Base-by-base conservation (phyloP, 1,284 basidiomycete genomes). In the Tremellales sp. region DNA sequence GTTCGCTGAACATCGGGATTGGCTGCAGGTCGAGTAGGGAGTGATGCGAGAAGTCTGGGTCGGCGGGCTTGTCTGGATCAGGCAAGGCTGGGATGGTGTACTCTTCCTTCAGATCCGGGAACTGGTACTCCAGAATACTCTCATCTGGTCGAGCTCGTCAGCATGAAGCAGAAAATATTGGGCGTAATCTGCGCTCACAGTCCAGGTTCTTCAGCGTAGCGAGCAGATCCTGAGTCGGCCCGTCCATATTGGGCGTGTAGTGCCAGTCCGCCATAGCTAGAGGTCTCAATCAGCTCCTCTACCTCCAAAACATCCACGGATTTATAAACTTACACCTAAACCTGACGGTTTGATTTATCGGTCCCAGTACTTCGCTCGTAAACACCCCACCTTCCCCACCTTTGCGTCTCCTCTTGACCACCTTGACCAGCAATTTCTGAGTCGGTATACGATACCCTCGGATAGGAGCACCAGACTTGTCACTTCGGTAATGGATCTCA, bases 261-360 rank as follows among this genome's bases (percentile, higher is more conserved):
- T 94, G 90, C 65, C 84, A 94, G 68, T 96, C 91, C 37, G 84
- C 88, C 87, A 94, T 89, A 52, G 84, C 91, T 96, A n/a, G n/a
- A n/a, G n/a, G n/a, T n/a, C n/a, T n/a, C n/a, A n/a, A 47, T 24
- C 6, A 13, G 42, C 33, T 46, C 46, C 36, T 33, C 21, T n/a
- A 10, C 15, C 29, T n/a, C 17, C 21, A 29, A 11, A 3, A 15
- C 3, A 10, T 35, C 10, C 21, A 8, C 22, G 15, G 12, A 35
- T 42, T 15, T 24, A 29, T 40, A 29, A 8, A 74, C 85, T 73
- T 62, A 92, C 91, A 85, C 73, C 92, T 81, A 75, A 97, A 97
- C 37, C 94, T 80, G 33, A 86, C 85, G 1, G 90, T 90, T 73
- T 87, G 89, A 1, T 83, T 78, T 19, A 88, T 79, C 13, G 85